phyloP scores from a whole-genome alignment of 192 early-diverging fungal species.

The Coemansia sp. region DNA sequence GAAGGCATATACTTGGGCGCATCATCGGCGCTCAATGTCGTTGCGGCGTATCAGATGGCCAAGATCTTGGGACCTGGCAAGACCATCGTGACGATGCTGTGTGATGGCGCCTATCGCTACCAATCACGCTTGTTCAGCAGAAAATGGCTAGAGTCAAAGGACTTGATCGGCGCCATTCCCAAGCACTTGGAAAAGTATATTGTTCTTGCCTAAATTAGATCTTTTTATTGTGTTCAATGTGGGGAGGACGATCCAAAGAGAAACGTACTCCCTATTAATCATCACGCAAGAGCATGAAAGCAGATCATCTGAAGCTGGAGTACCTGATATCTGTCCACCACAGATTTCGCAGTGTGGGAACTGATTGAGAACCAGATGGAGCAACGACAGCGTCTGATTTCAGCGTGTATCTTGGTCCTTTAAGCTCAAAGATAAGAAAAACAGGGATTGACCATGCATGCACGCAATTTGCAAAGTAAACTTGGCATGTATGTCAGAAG shows the following conservation, averaged over 20 bases:
- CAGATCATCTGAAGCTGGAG: neutral
- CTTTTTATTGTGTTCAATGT: neutral
- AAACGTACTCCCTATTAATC: neutral
- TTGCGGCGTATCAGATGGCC: constrained; percentile 89
- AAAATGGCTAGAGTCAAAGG: constrained; percentile 88
- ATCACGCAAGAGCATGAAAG: neutral
- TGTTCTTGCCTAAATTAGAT: constrained; percentile 56
- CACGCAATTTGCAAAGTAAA: neutral
- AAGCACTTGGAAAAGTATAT: constrained; percentile 86
- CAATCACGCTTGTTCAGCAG: constrained; percentile 79
- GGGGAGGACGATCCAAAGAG: neutral
- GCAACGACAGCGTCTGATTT: neutral
- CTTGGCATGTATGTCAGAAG: neutral
- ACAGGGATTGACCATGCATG: constrained; percentile 1
- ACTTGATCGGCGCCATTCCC: constrained; percentile 74
- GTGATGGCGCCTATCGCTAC: constrained; percentile 89
- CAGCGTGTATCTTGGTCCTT: neutral
- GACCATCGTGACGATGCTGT: constrained; percentile 83
- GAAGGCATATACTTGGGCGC: constrained; percentile 95
- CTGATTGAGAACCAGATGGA: neutral
- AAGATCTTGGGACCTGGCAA: constrained; percentile 76
- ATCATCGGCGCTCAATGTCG: constrained; percentile 90
- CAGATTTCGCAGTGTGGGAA: neutral
- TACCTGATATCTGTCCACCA: neutral
- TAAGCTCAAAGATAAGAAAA: neutral